These are phyloP conservation scores for Xylaria curta DNA, from an alignment of 495 filamentous ascomycete species.

Conservation along the genomic window DNA sequence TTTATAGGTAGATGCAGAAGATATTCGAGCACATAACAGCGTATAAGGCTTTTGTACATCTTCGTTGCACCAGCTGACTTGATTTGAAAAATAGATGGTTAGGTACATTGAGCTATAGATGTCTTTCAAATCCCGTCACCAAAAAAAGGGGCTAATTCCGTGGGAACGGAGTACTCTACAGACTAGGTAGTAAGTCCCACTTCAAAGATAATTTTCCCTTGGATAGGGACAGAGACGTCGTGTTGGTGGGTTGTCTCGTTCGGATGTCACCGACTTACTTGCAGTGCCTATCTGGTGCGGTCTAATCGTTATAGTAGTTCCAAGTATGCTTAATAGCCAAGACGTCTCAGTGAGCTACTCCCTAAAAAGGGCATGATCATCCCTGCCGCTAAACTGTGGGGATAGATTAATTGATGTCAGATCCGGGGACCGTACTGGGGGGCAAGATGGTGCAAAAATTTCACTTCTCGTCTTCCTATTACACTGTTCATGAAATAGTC, in stretches of 20 bases:
- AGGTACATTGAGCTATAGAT: background rate
- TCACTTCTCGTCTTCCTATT: background rate
- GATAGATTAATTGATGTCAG: conserved; percentile 13
- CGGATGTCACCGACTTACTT: conserved; percentile 5
- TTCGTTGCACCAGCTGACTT: background rate
- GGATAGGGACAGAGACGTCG: background rate
- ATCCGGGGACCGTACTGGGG: conserved; percentile 1
- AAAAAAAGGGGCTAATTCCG: background rate
- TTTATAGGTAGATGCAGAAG: conserved; percentile 32
- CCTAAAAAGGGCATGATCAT: conserved; percentile 23
- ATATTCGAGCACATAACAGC: background rate
- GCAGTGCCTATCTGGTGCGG: background rate
- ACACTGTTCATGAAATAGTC: background rate
- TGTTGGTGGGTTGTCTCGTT: conserved; percentile 5
- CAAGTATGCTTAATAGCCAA: background rate
- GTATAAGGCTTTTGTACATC: background rate
- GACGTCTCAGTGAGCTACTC: background rate
- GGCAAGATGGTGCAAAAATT: background rate
- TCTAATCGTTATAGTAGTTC: background rate
- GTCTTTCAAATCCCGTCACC: background rate
- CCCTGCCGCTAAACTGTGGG: conserved; percentile 25
- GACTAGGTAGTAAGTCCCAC: background rate
- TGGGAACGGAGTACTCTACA: background rate
- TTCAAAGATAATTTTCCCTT: background rate
- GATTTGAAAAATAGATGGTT: background rate